Evolutionary conservation across 441 rosid species (phyloP).

Genomic region (Euphorbia schlechtendalii): DNA sequence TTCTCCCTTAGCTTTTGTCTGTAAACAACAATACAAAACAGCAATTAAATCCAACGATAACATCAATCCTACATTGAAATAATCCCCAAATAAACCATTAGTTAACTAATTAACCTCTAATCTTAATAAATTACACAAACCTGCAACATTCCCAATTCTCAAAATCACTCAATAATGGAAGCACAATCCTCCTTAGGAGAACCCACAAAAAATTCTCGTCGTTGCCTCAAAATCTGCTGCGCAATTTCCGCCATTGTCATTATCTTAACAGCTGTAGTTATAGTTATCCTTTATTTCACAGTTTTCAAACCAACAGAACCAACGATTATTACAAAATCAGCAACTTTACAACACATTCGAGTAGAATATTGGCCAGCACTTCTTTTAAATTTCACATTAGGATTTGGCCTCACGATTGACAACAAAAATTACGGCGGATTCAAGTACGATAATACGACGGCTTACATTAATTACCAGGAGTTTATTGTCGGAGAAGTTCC

Average conservation of each 20-base stretch:
- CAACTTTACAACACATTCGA: conserved; percentile 11
- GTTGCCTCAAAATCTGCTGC: conserved; percentile 26
- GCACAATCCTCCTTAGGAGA: neutral
- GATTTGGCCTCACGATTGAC: conserved; percentile 19
- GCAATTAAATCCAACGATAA: neutral
- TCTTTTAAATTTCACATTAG: conserved; percentile 29
- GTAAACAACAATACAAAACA: neutral
- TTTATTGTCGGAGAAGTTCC: conserved; percentile 24
- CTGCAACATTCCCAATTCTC: neutral
- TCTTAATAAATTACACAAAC: neutral
- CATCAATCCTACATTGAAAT: conserved; percentile 11
- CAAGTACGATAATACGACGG: conserved; percentile 21
- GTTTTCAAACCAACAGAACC: conserved; percentile 41
- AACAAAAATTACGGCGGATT: conserved; percentile 42
- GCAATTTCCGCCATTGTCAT: conserved; percentile 16
- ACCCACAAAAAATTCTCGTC: neutral
- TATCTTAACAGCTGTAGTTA: conserved; percentile 13
- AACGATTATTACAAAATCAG: conserved; percentile 21
- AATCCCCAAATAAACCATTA: conserved; percentile 4
- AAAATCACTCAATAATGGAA: conserved; percentile 8
- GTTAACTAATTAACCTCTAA: neutral
- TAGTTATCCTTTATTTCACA: conserved; percentile 27
- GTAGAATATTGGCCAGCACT: neutral
- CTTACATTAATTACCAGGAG: conserved; percentile 25
- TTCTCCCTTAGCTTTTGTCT: conserved; percentile 16